Evolutionary conservation across 2,329 filamentous ascomycete genomes (phyloP).

Genomic region (Colletotrichum lini): DNA sequence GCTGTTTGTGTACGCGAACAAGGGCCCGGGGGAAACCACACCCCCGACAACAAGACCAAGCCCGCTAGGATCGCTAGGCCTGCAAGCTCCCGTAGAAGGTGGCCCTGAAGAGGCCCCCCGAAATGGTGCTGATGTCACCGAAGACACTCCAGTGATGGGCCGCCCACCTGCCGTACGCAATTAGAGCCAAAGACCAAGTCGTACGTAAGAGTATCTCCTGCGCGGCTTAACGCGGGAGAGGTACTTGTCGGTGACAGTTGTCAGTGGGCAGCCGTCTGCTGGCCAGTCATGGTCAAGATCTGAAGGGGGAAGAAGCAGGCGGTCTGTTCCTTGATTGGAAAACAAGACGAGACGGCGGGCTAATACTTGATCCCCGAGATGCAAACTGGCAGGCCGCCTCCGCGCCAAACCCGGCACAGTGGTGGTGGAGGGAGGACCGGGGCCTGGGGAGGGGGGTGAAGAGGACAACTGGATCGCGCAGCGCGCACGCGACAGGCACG

Average conservation of each 20-base stretch:
- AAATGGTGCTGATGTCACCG: conserved; percentile 38
- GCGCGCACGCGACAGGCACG: conserved; percentile 34
- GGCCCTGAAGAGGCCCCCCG: conserved; percentile 29
- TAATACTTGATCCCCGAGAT: conserved; percentile 2
- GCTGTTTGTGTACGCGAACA: conserved; percentile 20
- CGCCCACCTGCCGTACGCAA: conserved; percentile 27
- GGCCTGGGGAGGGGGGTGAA: conserved; percentile 9
- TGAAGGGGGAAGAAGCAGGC: neutral
- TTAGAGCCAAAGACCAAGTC: conserved; percentile 20
- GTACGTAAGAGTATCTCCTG: conserved; percentile 40
- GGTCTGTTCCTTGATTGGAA: conserved; percentile 23
- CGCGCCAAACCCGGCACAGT: neutral
- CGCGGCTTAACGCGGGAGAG: conserved; percentile 19
- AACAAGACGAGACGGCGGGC: conserved; percentile 23
- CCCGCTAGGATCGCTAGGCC: conserved; percentile 38
- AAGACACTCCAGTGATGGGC: conserved; percentile 32
- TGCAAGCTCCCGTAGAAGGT: conserved; percentile 35
- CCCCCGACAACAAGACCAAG: conserved; percentile 40
- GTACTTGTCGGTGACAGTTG: conserved; percentile 23
- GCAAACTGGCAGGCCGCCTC: neutral
- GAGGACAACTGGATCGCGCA: conserved; percentile 20
- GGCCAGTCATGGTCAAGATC: conserved; percentile 18
- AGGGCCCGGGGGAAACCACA: conserved; percentile 8
- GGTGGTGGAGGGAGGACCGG: conserved; percentile 19
- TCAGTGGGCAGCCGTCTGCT: conserved; percentile 11